phyloP scores from a whole-genome alignment of 495 filamentous ascomycete genomes.

The Friedmanniomyces simplex region DNA sequence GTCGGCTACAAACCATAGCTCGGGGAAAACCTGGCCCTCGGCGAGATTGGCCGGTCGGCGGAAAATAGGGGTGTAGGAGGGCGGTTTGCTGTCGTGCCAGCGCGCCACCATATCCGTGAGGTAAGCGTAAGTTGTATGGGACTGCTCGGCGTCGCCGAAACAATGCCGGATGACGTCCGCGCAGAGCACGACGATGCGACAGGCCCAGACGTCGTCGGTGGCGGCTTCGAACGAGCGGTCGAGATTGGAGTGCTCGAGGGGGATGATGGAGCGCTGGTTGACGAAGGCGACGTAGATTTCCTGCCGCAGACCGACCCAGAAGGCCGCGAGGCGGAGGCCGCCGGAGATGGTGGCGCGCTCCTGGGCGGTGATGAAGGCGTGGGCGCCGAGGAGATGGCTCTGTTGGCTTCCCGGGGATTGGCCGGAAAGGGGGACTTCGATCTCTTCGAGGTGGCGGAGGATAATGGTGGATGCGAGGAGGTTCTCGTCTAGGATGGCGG shows the following conservation, averaged over 20 bases:
- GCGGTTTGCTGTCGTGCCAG: constrained; percentile 18
- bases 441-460: constrained; percentile 50
- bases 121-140: constrained; percentile 4
- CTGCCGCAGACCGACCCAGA: constrained; percentile 49
- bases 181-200: constrained; percentile 43
- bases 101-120: constrained; percentile 5
- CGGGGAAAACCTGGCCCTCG: constrained; percentile 29
- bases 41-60: constrained; percentile 6
- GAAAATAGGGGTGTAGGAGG: constrained; percentile 20
- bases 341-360: constrained; percentile 31
- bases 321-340: constrained; percentile 40
- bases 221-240: constrained; percentile 35
- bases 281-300: constrained; percentile 48
- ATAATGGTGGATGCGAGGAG: constrained; percentile 53
- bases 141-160: constrained; percentile 30
- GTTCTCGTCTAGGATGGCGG: constrained; percentile 47
- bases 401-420: constrained; percentile 34
- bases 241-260: constrained; percentile 28
- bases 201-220: constrained; percentile 43
- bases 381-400: constrained; percentile 43
- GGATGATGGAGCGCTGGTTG: constrained; percentile 36
- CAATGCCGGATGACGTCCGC: constrained; percentile 45
- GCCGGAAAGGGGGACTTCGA: constrained; percentile 38
- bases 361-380: constrained; percentile 37
- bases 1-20: constrained; percentile 33